Evolutionary conservation across 169 alveolate genomes (phyloP), one percentile per base, ranked within the genome.

Genomic region (Babesia caballi): DNA sequence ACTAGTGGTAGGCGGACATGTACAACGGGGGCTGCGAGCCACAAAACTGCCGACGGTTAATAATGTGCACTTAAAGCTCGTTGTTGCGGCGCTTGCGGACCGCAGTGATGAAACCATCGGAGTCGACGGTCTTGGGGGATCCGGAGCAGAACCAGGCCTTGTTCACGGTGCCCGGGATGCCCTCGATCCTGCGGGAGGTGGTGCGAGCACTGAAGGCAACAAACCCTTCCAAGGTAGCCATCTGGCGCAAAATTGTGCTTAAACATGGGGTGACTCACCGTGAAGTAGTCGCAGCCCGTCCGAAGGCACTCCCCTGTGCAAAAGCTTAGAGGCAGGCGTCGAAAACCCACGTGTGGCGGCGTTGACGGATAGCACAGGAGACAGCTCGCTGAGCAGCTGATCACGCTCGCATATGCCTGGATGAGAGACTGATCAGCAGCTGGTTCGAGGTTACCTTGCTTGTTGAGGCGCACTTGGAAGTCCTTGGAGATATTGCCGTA

Each of bases 251-350:
- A 15, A 63, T 42, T 40, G 27, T 28, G 28, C n/a, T 25, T 4
- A 7, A 7, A 15, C 9, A 8, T 4, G 9, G 25, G 6, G 0
- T 14, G 53, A 52, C 68, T 28, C 27, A 74, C 66, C 65, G 85
- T 77, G 38, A 77, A 66, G 72, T 66, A 77, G 74, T 77, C 85
- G 54, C 85, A 77, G 38, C 58, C 56, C 15, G 27, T 23, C 38
- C 85, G 58, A 28, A 53, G 57, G n/a, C 85, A 77, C 32, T 77
- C 85, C 65, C 67, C 85, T 77, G 53, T 5, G 21, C 15, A 30
- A 11, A 7, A 27, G 9, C 5, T 8, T 63, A 6, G 27, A 1
- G 42, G 36, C 23, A 12, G 15, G 21, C 25, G 4, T 12, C 51
- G 1, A 12, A 51, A 77, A 77, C 72, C 17, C 12, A 77, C 85